These are phyloP conservation scores for Phytopythium montanum DNA, from an alignment of 352 stramenopile species.

Conservation along the genomic window DNA sequence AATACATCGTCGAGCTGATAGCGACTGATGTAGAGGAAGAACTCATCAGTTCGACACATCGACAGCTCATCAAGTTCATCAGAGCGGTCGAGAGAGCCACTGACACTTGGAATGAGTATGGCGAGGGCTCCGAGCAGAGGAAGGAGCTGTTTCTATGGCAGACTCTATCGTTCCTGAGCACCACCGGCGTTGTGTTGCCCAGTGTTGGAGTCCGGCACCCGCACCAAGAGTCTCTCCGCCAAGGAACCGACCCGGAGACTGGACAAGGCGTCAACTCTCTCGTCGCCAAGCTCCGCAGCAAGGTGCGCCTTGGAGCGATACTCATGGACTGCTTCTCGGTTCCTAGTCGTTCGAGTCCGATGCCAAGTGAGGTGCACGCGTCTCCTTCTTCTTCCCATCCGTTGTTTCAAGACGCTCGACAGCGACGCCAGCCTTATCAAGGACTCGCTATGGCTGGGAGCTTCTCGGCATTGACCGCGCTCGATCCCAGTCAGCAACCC, in stretches of 20 bases:
- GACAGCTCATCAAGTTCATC: constrained; percentile 22
- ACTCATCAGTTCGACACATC: constrained; percentile 26
- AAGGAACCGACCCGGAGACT: background rate
- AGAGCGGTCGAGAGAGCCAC: background rate
- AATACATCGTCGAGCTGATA: constrained; percentile 3
- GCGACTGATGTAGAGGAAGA: constrained; percentile 1
- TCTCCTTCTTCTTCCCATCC: background rate
- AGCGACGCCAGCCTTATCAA: background rate
- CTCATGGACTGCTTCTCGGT: background rate
- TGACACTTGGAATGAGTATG: background rate
- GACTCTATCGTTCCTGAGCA: background rate
- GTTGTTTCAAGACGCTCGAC: background rate
- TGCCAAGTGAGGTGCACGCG: background rate
- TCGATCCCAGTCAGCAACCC: background rate
- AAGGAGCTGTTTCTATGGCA: background rate
- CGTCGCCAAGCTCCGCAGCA: constrained; percentile 1
- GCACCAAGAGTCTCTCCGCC: background rate
- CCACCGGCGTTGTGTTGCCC: background rate
- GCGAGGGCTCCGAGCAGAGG: background rate
- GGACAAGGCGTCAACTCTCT: background rate
- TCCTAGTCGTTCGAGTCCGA: background rate
- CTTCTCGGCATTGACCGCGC: background rate
- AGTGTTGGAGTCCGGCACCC: background rate
- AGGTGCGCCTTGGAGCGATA: constrained; percentile 3
- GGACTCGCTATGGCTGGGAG: too few species aligned